Evolutionary conservation across 2,329 filamentous ascomycete species (phyloP).

Genomic region (Botrytis medusae): DNA sequence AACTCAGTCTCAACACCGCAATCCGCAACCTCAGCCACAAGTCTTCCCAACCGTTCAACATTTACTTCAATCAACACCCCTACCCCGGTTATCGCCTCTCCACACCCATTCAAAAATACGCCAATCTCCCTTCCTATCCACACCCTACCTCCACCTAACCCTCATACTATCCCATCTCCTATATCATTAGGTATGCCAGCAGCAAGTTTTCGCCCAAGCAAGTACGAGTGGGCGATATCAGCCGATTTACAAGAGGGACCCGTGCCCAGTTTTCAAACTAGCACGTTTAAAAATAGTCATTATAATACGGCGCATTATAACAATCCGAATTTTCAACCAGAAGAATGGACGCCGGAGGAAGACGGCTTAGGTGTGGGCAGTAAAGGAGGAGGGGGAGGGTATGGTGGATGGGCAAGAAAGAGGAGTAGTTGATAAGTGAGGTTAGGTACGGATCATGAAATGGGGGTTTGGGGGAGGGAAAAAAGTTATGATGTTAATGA

Average conservation of each 20-base stretch:
- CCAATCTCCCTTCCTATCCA: conserved; percentile 25
- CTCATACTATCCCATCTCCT: conserved; percentile 25
- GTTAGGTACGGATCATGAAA: background rate
- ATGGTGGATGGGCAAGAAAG: conserved; percentile 20
- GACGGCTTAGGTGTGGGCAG: conserved; percentile 31
- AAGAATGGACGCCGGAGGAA: conserved; percentile 46
- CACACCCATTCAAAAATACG: conserved; percentile 11
- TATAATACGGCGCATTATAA: conserved; percentile 67
- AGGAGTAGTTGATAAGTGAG: conserved; percentile 10
- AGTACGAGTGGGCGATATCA: conserved; percentile 39
- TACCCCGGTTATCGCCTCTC: conserved; percentile 20
- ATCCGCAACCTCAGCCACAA: conserved; percentile 1
- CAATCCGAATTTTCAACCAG: conserved; percentile 61
- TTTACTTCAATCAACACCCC: conserved; percentile 24
- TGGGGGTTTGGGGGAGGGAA: background rate
- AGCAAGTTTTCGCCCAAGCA: conserved; percentile 38
- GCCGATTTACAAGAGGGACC: conserved; percentile 37
- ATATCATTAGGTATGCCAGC: conserved; percentile 24
- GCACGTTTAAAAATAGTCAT: conserved; percentile 64
- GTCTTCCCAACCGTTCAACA: conserved; percentile 24
- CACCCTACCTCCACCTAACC: conserved; percentile 30
- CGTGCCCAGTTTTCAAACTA: conserved; percentile 44
- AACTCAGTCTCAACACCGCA: conserved; percentile 28
- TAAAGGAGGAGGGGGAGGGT: conserved; percentile 4
- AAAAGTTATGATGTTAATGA: conserved; percentile 11